Evolutionary conservation across 1,284 basidiomycete species (phyloP).

Genomic region (Pisolithus thermaeus): DNA sequence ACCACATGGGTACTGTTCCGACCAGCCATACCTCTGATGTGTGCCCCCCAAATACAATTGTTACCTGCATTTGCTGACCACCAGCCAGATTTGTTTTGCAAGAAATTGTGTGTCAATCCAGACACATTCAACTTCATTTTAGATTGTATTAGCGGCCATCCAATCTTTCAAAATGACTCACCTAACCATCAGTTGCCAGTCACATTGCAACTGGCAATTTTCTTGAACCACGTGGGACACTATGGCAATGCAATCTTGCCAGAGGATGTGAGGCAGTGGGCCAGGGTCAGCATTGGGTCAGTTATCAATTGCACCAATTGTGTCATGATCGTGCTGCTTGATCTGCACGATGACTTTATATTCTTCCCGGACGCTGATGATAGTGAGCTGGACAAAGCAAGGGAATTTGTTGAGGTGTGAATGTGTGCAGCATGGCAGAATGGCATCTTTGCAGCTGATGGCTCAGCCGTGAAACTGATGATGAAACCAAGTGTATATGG

Average conservation of each 20-base stretch:
- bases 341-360: not conserved
- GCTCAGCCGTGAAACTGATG: not conserved
- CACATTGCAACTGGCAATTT: conserved; percentile 1
- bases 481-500: not conserved
- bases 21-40: no score
- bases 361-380: not conserved
- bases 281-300: conserved; percentile 14
- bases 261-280: conserved; percentile 25
- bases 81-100: not conserved
- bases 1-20: no score
- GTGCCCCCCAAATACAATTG: not conserved
- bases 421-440: not conserved
- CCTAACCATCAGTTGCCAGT: not conserved
- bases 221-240: not conserved
- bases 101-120: not conserved
- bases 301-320: conserved; percentile 5
- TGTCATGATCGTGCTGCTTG: conserved; percentile 4
- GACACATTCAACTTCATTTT: not conserved
- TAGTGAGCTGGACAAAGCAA: not conserved
- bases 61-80: not conserved
- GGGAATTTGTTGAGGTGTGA: not conserved
- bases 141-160: not conserved
- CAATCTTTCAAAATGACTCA: not conserved
- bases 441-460: conserved; percentile 1
- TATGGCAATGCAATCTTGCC: conserved; percentile 16